Evolutionary conservation across 2,329 filamentous ascomycete genomes (phyloP).

Genomic region (Penicillium nordicum): DNA sequence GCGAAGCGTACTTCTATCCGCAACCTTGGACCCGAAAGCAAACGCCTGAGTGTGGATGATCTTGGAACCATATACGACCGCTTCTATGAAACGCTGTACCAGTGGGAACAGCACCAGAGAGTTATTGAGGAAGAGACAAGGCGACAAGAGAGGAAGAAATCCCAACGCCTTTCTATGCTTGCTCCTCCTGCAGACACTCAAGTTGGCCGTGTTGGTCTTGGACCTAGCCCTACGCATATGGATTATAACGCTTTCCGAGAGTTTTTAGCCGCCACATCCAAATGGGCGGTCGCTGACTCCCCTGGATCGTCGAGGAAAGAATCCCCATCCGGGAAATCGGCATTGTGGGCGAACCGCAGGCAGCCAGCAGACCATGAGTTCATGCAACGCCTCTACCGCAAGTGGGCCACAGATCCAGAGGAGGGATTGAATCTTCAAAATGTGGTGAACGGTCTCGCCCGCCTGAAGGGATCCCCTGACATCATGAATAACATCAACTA

Average conservation of each 20-base stretch:
- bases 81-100: slow-evolving; percentile 89
- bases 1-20: slow-evolving; percentile 94
- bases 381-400: slow-evolving; percentile 77
- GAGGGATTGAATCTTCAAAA: slow-evolving; percentile 83
- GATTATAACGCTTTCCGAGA: slow-evolving; percentile 95
- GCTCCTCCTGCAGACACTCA: slow-evolving; percentile 60
- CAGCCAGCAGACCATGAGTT: slow-evolving; percentile 93
- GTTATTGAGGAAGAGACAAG: slow-evolving; percentile 72
- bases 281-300: slow-evolving; percentile 89
- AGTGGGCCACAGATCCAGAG: slow-evolving; percentile 78
- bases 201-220: slow-evolving; percentile 81
- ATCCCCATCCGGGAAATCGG: slow-evolving; percentile 49
- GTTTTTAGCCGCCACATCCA: slow-evolving; percentile 82
- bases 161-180: slow-evolving; percentile 39
- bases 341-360: slow-evolving; percentile 55
- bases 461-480: slow-evolving; percentile 87
- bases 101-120: slow-evolving; percentile 77
- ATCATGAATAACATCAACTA: slow-evolving; percentile 98
- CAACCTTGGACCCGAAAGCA: slow-evolving; percentile 93
- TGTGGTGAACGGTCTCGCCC: slow-evolving; percentile 83
- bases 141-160: slow-evolving; percentile 60
- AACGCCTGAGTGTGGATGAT: slow-evolving; percentile 79
- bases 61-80: slow-evolving; percentile 87
- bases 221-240: slow-evolving; percentile 88
- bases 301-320: slow-evolving; percentile 59